Evolutionary conservation across 345 rosid genomes (phyloP), one percentile per base, ranked within the genome.

Genomic region (Trapa bicornis): DNA sequence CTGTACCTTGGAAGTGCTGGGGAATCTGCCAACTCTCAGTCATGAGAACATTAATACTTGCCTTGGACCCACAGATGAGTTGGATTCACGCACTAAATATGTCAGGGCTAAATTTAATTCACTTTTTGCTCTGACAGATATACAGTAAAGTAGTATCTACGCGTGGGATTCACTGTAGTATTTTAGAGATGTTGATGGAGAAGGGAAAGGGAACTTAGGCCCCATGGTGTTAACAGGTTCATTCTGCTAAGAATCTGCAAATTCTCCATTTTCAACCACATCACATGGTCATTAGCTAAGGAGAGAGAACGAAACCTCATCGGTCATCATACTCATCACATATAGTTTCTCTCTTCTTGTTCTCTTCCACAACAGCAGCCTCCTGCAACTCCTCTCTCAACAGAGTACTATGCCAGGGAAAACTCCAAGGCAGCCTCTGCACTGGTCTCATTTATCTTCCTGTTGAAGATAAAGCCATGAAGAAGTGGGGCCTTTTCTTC

Each of bases 401-500:
- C 63, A 0, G 33, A 32, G 63, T 32, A 58, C 2, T 58, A 2
- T n/a, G 35, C 60, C 54, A 1, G 36, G 60, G 63, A 45, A 37
- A 37, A 37, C 41, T 6, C 15, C 15, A 32, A 14, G 33, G 37
- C 29, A 29, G 16, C 45, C 65, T 70, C 70, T 37, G 33, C 37
- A 57, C 67, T 5, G 72, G 35, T 54, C 35, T 35, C 38, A 58
- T 22, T 22, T 22, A 22, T 58, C 33, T 32, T 58, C 38, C 63
- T 58, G 38, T 3, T 4, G 13, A 57, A 12, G 4, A 8, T 4
- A 11, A 32, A 32, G 9, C 32, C 9, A 58, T 58, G 63, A 29
- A 5, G 17, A 35, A 32, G 11, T 33, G 38, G 37, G 15, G 35
- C 66, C 71, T 63, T 65, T 73, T 70, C 35, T 37, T 37, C 70